phyloP scores from a whole-genome alignment of 2,329 filamentous ascomycete species.

The Stachybotrys elegans region DNA sequence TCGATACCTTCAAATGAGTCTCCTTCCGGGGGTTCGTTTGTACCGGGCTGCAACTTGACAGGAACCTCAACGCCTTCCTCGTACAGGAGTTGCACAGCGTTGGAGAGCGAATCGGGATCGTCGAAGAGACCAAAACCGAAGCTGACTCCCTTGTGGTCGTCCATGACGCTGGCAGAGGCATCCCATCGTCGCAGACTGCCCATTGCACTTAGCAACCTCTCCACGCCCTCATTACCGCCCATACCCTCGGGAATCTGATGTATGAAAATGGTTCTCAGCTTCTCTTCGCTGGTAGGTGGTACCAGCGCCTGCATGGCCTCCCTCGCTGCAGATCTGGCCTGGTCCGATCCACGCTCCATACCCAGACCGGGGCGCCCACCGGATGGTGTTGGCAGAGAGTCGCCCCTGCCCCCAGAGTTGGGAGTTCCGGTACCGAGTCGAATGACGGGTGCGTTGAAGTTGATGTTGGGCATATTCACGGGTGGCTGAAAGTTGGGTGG shows the following conservation, averaged over 20 bases:
- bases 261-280: constrained; percentile 85
- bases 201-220: constrained; percentile 71
- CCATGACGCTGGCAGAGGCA: constrained; percentile 53
- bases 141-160: constrained; percentile 72
- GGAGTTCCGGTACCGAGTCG: constrained; percentile 80
- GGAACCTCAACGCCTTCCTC: constrained; percentile 81
- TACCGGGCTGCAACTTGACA: constrained; percentile 63
- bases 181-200: constrained; percentile 84
- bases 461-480: constrained; percentile 92
- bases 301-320: constrained; percentile 68
- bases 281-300: constrained; percentile 84
- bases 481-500: constrained; percentile 84
- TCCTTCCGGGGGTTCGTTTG: constrained; percentile 36
- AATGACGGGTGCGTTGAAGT: constrained; percentile 96
- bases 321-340: constrained; percentile 59
- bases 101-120: constrained; percentile 80
- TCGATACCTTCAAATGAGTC: constrained; percentile 53
- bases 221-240: constrained; percentile 71
- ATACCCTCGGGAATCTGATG: constrained; percentile 77
- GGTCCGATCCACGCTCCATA: constrained; percentile 62
- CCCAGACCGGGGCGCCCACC: constrained; percentile 47
- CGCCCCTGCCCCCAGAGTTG: constrained; percentile 38
- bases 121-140: constrained; percentile 98
- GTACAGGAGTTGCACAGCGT: constrained; percentile 77
- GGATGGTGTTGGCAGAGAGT: constrained; percentile 23